These are phyloP conservation scores for Uronychia setigera DNA, from an alignment of 73 alveolate species.

Conservation along the genomic window DNA sequence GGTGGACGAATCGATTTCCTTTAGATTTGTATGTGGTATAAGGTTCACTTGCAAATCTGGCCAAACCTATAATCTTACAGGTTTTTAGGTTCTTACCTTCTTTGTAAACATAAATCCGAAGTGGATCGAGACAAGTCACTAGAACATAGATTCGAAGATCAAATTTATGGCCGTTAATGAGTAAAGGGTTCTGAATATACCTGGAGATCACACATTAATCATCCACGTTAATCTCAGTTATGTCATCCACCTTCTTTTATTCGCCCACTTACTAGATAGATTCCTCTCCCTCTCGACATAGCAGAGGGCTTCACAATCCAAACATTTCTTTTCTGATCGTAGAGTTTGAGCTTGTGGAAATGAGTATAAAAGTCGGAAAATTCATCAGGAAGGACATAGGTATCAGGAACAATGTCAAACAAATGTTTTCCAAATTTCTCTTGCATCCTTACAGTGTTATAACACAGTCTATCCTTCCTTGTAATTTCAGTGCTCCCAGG, in stretches of 20 bases:
- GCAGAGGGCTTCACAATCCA: conserved; percentile 84
- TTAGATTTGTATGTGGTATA: conserved; percentile 60
- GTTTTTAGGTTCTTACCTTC: conserved; percentile 50
- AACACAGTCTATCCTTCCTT: conserved; percentile 77
- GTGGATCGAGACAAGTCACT: conserved; percentile 85
- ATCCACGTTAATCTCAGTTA: conserved; percentile 66
- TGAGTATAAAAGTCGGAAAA: conserved; percentile 67
- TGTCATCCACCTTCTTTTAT: conserved; percentile 34
- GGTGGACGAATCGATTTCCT: conserved; percentile 71
- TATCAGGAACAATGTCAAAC: conserved; percentile 72
- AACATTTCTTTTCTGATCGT: conserved; percentile 24
- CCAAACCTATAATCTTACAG: conserved; percentile 27
- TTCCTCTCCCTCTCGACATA: conserved; percentile 84
- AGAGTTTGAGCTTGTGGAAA: conserved; percentile 53
- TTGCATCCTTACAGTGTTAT: conserved; percentile 62
- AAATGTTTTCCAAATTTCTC: conserved; percentile 58
- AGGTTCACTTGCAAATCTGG: conserved; percentile 81
- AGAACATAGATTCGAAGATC: conserved; percentile 83
- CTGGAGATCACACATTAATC: conserved; percentile 76
- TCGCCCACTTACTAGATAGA: conserved; percentile 64
- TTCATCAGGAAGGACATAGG: conserved; percentile 84
- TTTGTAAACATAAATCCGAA: conserved; percentile 71
- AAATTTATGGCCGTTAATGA: conserved; percentile 80
- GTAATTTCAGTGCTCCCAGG: conserved; percentile 78
- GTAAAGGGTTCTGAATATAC: conserved; percentile 80